Percentiles rank a stretch among this genome's conserved stretches.
phyloP scores from a whole-genome alignment of 805 yeast species.

The Henningerozyma blattae region DNA sequence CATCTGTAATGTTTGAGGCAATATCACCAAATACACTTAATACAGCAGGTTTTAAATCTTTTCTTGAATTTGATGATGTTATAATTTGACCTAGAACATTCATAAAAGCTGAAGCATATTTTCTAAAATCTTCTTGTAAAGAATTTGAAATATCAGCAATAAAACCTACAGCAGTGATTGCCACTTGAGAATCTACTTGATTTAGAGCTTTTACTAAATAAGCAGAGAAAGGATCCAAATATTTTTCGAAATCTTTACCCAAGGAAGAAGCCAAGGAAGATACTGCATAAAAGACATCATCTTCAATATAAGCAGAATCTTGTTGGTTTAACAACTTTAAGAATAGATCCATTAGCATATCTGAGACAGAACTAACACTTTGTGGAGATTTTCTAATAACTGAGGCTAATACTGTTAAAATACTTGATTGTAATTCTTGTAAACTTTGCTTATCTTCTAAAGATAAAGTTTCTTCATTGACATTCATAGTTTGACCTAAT shows the following conservation, averaged over 20 bases:
- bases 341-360: constrained; percentile 74
- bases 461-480: constrained; percentile 46
- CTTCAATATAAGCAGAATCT: constrained; percentile 69
- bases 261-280: constrained; percentile 80
- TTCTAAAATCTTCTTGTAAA: constrained; percentile 58
- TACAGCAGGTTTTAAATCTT: constrained; percentile 78
- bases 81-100: constrained; percentile 65
- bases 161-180: constrained; percentile 85
- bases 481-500: constrained; percentile 53
- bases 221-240: constrained; percentile 76
- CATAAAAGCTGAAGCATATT: constrained; percentile 76
- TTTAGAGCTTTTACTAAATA: constrained; percentile 66
- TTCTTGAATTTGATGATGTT: constrained; percentile 52
- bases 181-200: constrained; percentile 73
- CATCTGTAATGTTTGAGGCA: constrained; percentile 75
- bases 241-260: constrained; percentile 57
- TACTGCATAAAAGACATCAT: constrained; percentile 85
- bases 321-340: constrained; percentile 52
- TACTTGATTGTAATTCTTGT: constrained; percentile 80
- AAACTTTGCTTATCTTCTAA: constrained; percentile 66
- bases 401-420: constrained; percentile 66
- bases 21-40: constrained; percentile 92
- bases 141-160: constrained; percentile 93
- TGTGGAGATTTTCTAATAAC: constrained; percentile 70
- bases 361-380: constrained; percentile 58